Evolutionary conservation across 2,329 filamentous ascomycete genomes (phyloP), one percentile per base, ranked within the genome.

Genomic region (Fusarium staphyleae): DNA sequence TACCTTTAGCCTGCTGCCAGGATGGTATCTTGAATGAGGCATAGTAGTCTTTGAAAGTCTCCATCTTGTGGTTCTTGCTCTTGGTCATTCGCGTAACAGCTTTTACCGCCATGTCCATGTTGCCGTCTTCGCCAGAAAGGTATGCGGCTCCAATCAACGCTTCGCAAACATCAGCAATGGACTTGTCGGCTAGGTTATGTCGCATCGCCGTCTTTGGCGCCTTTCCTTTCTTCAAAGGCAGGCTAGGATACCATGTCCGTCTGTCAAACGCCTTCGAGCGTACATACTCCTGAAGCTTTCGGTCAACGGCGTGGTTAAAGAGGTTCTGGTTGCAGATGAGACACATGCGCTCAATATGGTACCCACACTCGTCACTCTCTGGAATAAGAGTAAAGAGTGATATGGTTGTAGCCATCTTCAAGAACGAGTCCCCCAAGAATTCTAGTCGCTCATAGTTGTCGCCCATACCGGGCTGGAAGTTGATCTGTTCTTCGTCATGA

Each of bases 321-420:
- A 99, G 79, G 60, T 96, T 97, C 62, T 88, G 84, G 73, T 99
- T 99, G 81, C 91, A 96, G 13, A 98, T 82, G 66, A 98, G 82
- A 15, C 88, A 70, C 93, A 98, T 98, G 13, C 95, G 87, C 63
- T 91, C 87, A 7, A 96, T 90, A 67, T 99, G 95, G 64, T 90
- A 95, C 49, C 90, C 86, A 41, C 87, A 96, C 68, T 99, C 95
- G 60, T 91, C 86, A 56, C 89, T 85, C 40, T 89, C 83, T 0
- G 91, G 91, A 15, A 89, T 86, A 22, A 86, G 81, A 1, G 88
- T 88, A 69, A 89, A 98, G 0, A 96, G 79, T 1, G 92, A 87
- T 46, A 99, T 92, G 0, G 93, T 93, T 0, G 93, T 97, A 10
- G 90, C 91, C 87, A 97, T 93, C 74, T 99, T 99, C 53, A 99